phyloP scores from a whole-genome alignment of 441 rosid species.

The Adansonia grandidieri region DNA sequence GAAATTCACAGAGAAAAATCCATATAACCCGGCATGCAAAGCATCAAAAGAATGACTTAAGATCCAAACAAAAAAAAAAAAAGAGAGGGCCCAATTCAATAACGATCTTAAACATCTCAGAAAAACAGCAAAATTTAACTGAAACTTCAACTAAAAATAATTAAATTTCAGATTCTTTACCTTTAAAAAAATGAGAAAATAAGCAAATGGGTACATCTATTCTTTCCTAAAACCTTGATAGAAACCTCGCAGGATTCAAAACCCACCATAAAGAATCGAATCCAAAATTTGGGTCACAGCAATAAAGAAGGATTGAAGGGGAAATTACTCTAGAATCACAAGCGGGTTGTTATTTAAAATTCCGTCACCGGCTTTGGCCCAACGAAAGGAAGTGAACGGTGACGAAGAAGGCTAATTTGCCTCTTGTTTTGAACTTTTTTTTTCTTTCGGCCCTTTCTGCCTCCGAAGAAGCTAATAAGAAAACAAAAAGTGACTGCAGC shows the following conservation, averaged over 20 bases:
- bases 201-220: constrained; percentile 16
- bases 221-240: constrained; percentile 39
- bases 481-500: constrained; percentile 28
- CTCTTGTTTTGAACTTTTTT: not conserved
- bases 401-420: constrained; percentile 31
- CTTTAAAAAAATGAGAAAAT: constrained; percentile 14
- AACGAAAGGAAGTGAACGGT: constrained; percentile 33
- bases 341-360: not conserved
- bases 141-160: constrained; percentile 4
- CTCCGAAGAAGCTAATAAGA: constrained; percentile 18
- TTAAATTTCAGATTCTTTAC: constrained; percentile 10
- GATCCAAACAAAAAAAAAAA: not conserved
- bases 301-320: constrained; percentile 10
- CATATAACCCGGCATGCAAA: not conserved
- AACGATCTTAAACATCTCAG: constrained; percentile 13
- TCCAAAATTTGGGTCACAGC: constrained; percentile 23
- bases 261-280: constrained; percentile 26
- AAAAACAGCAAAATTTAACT: constrained; percentile 16
- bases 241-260: constrained; percentile 30
- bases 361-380: constrained; percentile 45
- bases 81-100: constrained; percentile 26
- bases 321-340: not conserved
- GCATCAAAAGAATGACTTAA: not conserved
- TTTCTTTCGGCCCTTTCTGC: not conserved
- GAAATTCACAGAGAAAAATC: not conserved